Percentiles rank a stretch among this genome's conserved stretches.
Evolutionary conservation across 2,329 filamentous ascomycete genomes (phyloP).

Genomic region (Curvularia lunata): DNA sequence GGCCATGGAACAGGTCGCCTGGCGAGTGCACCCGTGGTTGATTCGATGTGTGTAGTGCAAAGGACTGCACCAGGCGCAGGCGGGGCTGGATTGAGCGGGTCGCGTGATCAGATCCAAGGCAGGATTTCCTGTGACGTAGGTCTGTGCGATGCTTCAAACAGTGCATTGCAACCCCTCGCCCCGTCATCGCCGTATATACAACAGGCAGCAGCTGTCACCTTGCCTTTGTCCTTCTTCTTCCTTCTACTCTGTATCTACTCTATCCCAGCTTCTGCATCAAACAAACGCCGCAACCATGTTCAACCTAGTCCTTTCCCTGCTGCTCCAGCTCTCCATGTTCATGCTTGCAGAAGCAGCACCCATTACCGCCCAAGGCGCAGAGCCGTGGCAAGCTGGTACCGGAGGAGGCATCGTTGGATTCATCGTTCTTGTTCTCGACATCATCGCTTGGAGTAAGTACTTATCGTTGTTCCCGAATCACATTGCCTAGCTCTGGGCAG

Average conservation of each 20-base stretch:
- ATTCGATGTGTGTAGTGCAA: not conserved
- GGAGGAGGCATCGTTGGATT: slow-evolving; percentile 68
- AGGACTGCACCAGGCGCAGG: not conserved
- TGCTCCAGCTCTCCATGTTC: slow-evolving; percentile 61
- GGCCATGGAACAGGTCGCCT: not conserved
- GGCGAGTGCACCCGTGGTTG: not conserved
- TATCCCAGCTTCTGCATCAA: not conserved
- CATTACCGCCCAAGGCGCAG: slow-evolving; percentile 46
- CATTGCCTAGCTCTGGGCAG: not conserved
- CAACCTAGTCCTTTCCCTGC: slow-evolving; percentile 48
- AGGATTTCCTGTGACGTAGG: slow-evolving; percentile 22
- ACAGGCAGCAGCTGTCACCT: slow-evolving; percentile 17
- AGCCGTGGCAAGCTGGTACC: slow-evolving; percentile 65
- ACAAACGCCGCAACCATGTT: slow-evolving; percentile 34
- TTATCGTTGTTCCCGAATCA: not conserved
- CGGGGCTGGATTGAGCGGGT: slow-evolving; percentile 5
- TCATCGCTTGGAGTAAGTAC: slow-evolving; percentile 66
- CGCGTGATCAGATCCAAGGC: slow-evolving; percentile 10
- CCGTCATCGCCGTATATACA: slow-evolving; percentile 19
- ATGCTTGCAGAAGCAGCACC: slow-evolving; percentile 59
- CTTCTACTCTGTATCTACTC: not conserved
- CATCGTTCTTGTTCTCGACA: slow-evolving; percentile 66
- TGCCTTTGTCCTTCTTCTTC: not conserved
- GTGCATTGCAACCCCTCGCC: slow-evolving; percentile 15
- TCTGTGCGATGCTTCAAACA: slow-evolving; percentile 16